Evolutionary conservation across 2,329 filamentous ascomycete genomes (phyloP), one percentile per base, ranked within the genome.

Genomic region (Byssothecium circinans): DNA sequence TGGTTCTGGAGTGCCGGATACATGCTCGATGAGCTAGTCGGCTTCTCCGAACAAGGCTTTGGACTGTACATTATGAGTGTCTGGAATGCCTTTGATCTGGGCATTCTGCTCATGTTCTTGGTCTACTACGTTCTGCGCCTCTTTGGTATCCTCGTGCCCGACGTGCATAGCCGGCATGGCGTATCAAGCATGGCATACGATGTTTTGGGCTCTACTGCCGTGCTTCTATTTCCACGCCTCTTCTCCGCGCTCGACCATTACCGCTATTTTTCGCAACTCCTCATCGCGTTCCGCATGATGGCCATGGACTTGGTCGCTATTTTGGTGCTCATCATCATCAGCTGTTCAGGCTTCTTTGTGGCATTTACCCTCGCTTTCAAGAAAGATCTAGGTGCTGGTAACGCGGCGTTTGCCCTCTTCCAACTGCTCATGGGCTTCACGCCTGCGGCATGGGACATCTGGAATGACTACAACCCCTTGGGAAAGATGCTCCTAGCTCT

Each of bases 1-100:
- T 97, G 92, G 92, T 89, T 96, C 70, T 97, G 92, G 91, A 95
- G 90, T 65, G 89, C 90, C 20, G 92, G 92, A 0, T 96, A 95
- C 71, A 95, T 96, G 90, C 82, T 96, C 25, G 92, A 96, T 63
- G 92, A 96, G 72, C 81, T 97, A 18, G 91, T 96, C 15, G 91
- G 91, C 10, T 96, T 96, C 77, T 96, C 91, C 57, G 92, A 97
- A 70, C 91, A 96, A 72, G 92, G 92, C 2, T 96, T 96, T 68
- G 91, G 91, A 30, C 81, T 97, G 23, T 97, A 96, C 73, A 89
- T 96, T 63, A 92, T 96, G 85, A 95, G 90, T 68, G 94, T 96
- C 69, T 96, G 92, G 92, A 96, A 96, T 69, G 84, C 91, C 30
- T 96, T 96, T 69, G 92, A 96, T 65, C 77, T 96, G 30, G 91